Evolutionary conservation across 768 basidiomycete genomes (phyloP), one percentile per base, ranked within the genome.

Genomic region (Boletellus sp.): DNA sequence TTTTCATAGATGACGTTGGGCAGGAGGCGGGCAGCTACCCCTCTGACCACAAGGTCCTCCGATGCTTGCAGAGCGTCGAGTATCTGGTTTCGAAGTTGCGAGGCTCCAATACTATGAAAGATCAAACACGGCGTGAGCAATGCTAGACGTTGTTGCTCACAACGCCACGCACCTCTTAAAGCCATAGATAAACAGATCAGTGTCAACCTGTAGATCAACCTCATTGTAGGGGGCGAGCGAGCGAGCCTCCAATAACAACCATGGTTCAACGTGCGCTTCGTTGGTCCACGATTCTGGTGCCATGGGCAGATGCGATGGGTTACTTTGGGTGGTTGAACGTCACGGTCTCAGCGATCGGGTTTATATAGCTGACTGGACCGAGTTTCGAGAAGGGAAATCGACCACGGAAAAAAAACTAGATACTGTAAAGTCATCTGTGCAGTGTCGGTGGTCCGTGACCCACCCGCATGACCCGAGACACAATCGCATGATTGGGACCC

Each of bases 1-100:
- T 76, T 59, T 28, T 63, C 58, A 32, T 66, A 69, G 1, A 78
- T 67, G 41, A 72, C 57, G 45, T 62, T 59, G 3, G 59, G 48
- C 1, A 64, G 48, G 0, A 77, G 40, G 0, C 59, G 47, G 8
- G 38, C 43, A 5, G 60, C 60, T 4, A 63, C 54, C 1, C 58
- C 45, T 19, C 59, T 58, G 1, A 64, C 47, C 6, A 53, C 60
- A 0, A 62, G 47, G 19, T 63, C 58, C 3, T 61, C 54, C 0
- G 69, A 64, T 6, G 59, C 60, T 9, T 64, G 63, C 4, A 73
- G 31, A 13, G 59, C 45, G 17, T 28, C 28, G 23, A 54, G 11
- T 2, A 57, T 47, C n/a, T 37, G 45, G 23, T 56, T 63, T 8
- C 65, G 65, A 17, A 68, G 52, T 23, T 56, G 50, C 0, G 66